phyloP scores from a whole-genome alignment of 805 yeast species.

The Debaryomyces prosopidis region DNA sequence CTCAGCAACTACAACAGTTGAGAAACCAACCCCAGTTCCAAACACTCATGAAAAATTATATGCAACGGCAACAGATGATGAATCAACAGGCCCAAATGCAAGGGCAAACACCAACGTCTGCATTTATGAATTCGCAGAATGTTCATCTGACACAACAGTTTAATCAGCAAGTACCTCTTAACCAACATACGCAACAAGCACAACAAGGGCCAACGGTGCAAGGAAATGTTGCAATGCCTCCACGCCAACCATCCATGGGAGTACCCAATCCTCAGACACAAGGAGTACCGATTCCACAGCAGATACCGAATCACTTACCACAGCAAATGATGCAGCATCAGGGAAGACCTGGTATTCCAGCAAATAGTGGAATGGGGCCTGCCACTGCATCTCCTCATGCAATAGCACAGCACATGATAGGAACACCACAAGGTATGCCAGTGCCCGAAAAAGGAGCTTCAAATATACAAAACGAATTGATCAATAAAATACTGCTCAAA shows the following conservation, averaged over 20 bases:
- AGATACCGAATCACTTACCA: conserved; percentile 13
- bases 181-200: background rate
- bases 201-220: background rate
- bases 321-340: conserved; percentile 8
- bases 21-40: conserved; percentile 45
- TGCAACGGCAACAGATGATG: conserved; percentile 40
- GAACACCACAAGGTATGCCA: conserved; percentile 1
- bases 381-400: conserved; percentile 1
- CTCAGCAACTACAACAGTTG: conserved; percentile 44
- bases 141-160: background rate
- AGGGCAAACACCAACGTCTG: background rate
- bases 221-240: background rate
- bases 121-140: background rate
- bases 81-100: conserved; percentile 27
- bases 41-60: conserved; percentile 39
- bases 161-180: background rate
- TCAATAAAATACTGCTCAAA: conserved; percentile 23
- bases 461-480: conserved; percentile 21
- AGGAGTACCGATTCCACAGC: conserved; percentile 1
- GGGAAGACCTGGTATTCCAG: conserved; percentile 4
- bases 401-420: conserved; percentile 1
- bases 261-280: background rate
- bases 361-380: conserved; percentile 1
- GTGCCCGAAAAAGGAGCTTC: conserved; percentile 24
- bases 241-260: background rate